Evolutionary conservation across 352 stramenopile species (phyloP).

Genomic region (Phytopythium helicoides): DNA sequence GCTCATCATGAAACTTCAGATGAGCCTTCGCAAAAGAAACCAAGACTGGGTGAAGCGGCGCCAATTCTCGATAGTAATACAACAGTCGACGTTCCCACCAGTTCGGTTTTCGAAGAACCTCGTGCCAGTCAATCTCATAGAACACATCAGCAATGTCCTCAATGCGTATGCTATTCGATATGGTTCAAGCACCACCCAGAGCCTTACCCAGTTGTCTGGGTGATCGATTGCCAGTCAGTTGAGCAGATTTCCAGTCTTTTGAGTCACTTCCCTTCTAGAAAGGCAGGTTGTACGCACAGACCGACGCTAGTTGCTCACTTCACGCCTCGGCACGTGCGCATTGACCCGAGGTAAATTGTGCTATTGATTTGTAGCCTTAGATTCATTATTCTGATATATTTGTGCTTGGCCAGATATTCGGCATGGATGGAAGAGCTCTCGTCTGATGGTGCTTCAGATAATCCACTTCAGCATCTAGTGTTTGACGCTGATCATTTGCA

Average conservation of each 20-base stretch:
- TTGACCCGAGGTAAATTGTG: constrained; percentile 18
- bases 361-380: no score
- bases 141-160: no score
- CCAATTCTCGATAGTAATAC: no score
- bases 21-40: constrained; percentile 19
- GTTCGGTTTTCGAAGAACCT: no score
- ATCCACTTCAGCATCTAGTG: constrained; percentile 36
- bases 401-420: constrained; percentile 7
- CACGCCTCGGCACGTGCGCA: constrained; percentile 25
- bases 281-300: constrained; percentile 15
- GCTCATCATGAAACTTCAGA: no score
- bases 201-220: constrained; percentile 45
- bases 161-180: constrained; percentile 3
- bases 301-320: constrained; percentile 60
- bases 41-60: constrained; percentile 6
- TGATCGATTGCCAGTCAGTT: constrained; percentile 43
- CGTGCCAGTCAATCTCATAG: no score
- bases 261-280: constrained; percentile 12
- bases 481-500: constrained; percentile 42
- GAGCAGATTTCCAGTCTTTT: constrained; percentile 28
- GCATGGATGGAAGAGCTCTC: constrained; percentile 2
- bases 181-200: constrained; percentile 1
- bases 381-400: neutral
- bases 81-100: neutral
- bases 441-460: neutral